These are phyloP conservation scores for Pseudonitzschia delicatissima DNA, from an alignment of 108 stramenopile genomes.

Conservation along the genomic window DNA sequence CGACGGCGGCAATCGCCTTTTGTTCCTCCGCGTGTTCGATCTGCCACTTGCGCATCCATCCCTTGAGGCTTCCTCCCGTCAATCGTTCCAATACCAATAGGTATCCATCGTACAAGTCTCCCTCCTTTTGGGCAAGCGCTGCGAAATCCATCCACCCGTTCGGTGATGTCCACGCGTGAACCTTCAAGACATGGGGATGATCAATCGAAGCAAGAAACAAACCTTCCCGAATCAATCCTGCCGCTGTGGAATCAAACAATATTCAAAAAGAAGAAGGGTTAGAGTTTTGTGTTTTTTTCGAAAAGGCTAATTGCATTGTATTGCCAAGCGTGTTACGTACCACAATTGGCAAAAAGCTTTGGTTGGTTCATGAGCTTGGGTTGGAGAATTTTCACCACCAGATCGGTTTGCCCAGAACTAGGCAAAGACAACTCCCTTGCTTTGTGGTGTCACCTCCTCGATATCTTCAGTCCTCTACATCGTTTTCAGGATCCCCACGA, in stretches of 20 bases:
- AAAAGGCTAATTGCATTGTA: neutral
- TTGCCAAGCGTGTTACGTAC: neutral
- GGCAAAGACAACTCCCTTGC: too few relatives aligned
- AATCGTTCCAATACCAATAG: conserved; percentile 50
- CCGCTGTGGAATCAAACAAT: neutral
- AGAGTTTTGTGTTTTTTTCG: neutral
- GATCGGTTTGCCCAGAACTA: neutral
- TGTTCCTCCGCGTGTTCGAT: neutral
- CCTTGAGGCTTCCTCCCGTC: conserved; percentile 37
- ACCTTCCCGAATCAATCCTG: conserved; percentile 20
- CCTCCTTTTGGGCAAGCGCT: neutral
- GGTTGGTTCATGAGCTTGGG: conserved; percentile 17
- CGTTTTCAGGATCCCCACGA: too few relatives aligned
- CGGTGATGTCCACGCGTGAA: conserved; percentile 5
- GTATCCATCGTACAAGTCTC: conserved; percentile 29
- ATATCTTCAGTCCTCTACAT: too few relatives aligned
- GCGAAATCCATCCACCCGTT: neutral
- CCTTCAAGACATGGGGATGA: conserved; percentile 14
- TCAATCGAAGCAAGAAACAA: neutral
- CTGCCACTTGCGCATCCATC: conserved; percentile 30
- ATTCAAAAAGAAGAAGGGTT: neutral
- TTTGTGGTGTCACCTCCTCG: too few relatives aligned
- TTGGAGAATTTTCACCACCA: conserved; percentile 24
- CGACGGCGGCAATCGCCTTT: neutral
- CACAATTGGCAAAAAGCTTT: conserved; percentile 17